These are phyloP conservation scores for Malus hybrid DNA, from an alignment of 331 rosid genomes.

Conservation along the genomic window DNA sequence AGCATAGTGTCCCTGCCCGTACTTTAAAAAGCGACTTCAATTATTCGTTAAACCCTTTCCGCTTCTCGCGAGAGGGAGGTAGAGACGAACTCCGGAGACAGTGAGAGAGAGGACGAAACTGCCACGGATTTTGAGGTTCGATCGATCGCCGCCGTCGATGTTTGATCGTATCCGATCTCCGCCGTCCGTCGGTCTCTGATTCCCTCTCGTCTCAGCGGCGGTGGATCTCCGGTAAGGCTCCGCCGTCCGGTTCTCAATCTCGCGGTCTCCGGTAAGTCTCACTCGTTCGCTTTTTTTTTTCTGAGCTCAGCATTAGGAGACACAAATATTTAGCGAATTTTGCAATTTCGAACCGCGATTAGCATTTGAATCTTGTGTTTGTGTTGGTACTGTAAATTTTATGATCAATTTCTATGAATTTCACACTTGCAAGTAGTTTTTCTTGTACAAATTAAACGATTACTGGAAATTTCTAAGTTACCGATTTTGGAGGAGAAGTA, in stretches of 20 bases:
- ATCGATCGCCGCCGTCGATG: not conserved
- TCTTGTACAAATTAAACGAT: not conserved
- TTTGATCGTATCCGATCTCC: conserved; percentile 12
- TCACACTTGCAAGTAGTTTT: not conserved
- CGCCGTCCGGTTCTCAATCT: conserved; percentile 15
- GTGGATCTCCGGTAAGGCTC: conserved; percentile 31
- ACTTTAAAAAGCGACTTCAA: not conserved
- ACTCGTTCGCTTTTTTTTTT: not conserved
- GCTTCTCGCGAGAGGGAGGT: not conserved
- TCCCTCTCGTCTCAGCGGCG: conserved; percentile 26
- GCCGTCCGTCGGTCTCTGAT: conserved; percentile 22
- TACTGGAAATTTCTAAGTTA: not conserved
- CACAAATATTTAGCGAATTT: not conserved
- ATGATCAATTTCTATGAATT: not conserved
- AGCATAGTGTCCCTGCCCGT: not conserved
- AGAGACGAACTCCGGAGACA: not conserved
- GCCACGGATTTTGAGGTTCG: not conserved
- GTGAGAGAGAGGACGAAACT: not conserved
- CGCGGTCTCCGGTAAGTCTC: conserved; percentile 32
- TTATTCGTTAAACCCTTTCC: not conserved
- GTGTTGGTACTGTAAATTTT: not conserved
- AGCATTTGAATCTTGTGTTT: not conserved
- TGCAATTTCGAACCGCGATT: not conserved
- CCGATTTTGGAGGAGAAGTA: not conserved
- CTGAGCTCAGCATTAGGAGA: not conserved